phyloP scores from a whole-genome alignment of 371 early-diverging fungal species.

The Mortierella sp. region DNA sequence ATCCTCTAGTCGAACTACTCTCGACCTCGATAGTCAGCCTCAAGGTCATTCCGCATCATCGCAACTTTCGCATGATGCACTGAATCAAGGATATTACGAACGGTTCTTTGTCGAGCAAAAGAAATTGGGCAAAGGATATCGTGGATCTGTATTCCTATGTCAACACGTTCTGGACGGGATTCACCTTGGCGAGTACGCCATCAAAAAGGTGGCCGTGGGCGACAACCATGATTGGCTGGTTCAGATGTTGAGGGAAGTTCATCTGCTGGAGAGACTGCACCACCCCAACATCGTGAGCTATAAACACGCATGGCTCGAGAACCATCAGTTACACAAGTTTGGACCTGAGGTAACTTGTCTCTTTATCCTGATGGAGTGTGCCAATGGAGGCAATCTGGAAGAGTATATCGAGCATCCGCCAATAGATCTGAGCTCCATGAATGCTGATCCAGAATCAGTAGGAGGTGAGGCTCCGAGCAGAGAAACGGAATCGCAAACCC shows the following conservation, averaged over 20 bases:
- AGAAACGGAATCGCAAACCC: conserved; percentile 14
- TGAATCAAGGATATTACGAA: conserved; percentile 94
- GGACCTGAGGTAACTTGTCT: conserved; percentile 93
- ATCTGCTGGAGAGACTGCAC: conserved; percentile 85
- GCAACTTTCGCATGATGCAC: conserved; percentile 61
- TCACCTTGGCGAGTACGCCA: conserved; percentile 86
- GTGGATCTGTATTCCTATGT: conserved; percentile 92
- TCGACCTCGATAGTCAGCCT: conserved; percentile 26
- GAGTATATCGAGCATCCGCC: conserved; percentile 76
- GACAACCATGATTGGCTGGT: conserved; percentile 92
- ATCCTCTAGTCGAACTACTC: conserved; percentile 35
- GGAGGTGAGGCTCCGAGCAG: background rate
- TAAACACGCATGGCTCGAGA: conserved; percentile 95
- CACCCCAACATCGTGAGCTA: conserved; percentile 95
- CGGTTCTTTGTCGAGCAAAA: conserved; percentile 90
- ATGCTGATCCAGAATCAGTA: conserved; percentile 3
- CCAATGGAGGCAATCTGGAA: conserved; percentile 96
- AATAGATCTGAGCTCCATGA: conserved; percentile 8
- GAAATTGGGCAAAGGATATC: conserved; percentile 89
- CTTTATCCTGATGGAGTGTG: conserved; percentile 97
- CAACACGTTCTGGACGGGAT: conserved; percentile 90
- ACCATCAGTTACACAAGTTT: conserved; percentile 81
- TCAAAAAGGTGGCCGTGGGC: conserved; percentile 95
- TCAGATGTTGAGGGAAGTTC: conserved; percentile 94
- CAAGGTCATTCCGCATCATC: background rate